Conservation (phyloP, 192 early-diverging fungal genomes). For the Gorgonomyces haynaldii region DNA sequence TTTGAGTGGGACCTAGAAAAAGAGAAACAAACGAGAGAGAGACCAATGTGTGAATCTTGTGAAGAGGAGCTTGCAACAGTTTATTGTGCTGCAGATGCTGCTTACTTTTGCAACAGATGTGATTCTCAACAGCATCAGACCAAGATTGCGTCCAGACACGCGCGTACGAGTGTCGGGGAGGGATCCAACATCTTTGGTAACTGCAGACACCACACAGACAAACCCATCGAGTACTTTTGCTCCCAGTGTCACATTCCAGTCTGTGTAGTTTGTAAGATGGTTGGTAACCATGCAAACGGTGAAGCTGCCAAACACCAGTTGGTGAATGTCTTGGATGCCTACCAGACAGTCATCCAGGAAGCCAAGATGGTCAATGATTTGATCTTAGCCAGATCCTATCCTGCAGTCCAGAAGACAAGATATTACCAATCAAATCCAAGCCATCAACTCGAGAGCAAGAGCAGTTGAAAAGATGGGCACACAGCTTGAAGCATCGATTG, state of each 20-base stretch:
- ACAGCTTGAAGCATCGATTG: slow-evolving; percentile 34
- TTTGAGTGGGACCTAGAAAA: slow-evolving; percentile 36
- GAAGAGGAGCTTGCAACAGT: slow-evolving; percentile 39
- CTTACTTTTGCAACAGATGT: slow-evolving; percentile 49
- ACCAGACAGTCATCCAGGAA: slow-evolving; percentile 39
- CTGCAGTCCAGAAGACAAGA: slow-evolving; percentile 30
- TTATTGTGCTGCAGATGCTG: slow-evolving; percentile 43
- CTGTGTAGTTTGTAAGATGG: slow-evolving; percentile 52
- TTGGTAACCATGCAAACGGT: slow-evolving; percentile 46
- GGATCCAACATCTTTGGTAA: slow-evolving; percentile 45
- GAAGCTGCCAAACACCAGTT: slow-evolving; percentile 48
- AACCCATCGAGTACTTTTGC: slow-evolving; percentile 50
- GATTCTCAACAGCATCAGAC: slow-evolving; percentile 37
- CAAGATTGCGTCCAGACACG: slow-evolving; percentile 39
- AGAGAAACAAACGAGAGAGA: slow-evolving; percentile 42
- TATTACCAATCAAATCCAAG: slow-evolving; percentile 40
- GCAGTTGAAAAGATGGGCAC: slow-evolving; percentile 41
- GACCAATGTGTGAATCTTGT: slow-evolving; percentile 48
- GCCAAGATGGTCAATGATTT: slow-evolving; percentile 25
- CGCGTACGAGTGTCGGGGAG: slow-evolving; percentile 40
- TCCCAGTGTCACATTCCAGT: slow-evolving; percentile 51
- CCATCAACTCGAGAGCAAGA: slow-evolving; percentile 36
- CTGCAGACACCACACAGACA: slow-evolving; percentile 45
- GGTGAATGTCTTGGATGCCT: slow-evolving; percentile 42
- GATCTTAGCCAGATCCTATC: slow-evolving; percentile 32